Conservation (phyloP, 352 stramenopile genomes). For the Thalassiosira hispida region DNA sequence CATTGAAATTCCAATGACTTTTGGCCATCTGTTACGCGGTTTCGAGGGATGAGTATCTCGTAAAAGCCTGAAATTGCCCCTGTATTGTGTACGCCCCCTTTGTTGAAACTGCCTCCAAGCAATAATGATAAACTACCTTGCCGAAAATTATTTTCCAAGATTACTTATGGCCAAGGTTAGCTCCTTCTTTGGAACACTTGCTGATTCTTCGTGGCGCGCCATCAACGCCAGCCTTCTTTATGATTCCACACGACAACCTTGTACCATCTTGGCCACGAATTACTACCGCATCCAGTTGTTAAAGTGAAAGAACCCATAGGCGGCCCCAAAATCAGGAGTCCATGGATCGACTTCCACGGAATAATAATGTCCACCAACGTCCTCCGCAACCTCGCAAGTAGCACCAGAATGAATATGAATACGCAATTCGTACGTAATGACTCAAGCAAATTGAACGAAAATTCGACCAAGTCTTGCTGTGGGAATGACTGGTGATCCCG, state of each 20-base stretch:
- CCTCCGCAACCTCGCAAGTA: slow-evolving; percentile 8
- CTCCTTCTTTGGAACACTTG: too few species aligned
- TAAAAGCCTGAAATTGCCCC: too few species aligned
- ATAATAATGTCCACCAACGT: slow-evolving; percentile 19
- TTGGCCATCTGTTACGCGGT: slow-evolving; percentile 2
- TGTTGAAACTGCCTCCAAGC: too few species aligned
- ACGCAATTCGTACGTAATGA: slow-evolving; percentile 1
- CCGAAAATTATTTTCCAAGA: too few species aligned
- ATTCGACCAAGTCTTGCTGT: background rate
- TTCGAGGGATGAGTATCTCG: slow-evolving; percentile 15
- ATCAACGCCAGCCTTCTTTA: too few species aligned
- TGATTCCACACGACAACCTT: slow-evolving; percentile 14
- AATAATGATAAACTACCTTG: too few species aligned
- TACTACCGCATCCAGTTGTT: slow-evolving; percentile 11
- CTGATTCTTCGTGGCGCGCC: too few species aligned
- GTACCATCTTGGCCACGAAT: slow-evolving; percentile 10
- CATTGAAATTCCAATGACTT: slow-evolving; percentile 8
- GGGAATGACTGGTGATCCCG: slow-evolving; percentile 1
- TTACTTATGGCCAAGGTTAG: too few species aligned
- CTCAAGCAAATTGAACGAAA: slow-evolving; percentile 11
- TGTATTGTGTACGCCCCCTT: too few species aligned
- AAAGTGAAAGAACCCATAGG: slow-evolving; percentile 11
- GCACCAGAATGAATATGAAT: slow-evolving; percentile 22
- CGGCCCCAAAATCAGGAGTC: slow-evolving; percentile 11
- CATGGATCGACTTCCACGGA: slow-evolving; percentile 3